Evolutionary conservation across 2,329 filamentous ascomycete genomes (phyloP), one percentile per base, ranked within the genome.

Genomic region (Clarireedia hainanense): DNA sequence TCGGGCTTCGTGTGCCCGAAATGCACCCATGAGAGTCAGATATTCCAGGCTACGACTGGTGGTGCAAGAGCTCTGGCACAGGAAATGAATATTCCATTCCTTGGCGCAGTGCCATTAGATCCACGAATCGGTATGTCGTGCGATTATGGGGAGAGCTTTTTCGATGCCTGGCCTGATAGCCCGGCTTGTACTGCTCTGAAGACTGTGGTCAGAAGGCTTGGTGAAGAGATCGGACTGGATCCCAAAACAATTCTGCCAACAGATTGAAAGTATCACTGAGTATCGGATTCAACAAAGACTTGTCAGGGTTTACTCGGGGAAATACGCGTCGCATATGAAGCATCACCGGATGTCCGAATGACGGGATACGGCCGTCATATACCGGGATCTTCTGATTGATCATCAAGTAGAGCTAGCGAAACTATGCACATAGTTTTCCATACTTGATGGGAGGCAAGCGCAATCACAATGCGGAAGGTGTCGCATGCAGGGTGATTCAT

Each of bases 81-180:
- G 69, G 92, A 97, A 71, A 90, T 92, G 79, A 81, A 80, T 1
- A 88, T 99, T 14, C 89, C 89, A 0, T 99, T 95, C 69, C 72
- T 99, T 26, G 94, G 94, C 0, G 81, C 88, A 12, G 91, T 99
- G 12, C 94, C 94, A 39, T 74, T 99, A 52, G 94, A 99, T 67
- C 92, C 94, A 3, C 78, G 92, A 60, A 96, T 99, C 63, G 89
- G 94, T 7, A 95, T 96, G 88, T 87, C 91, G 2, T 96, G 92
- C 68, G 94, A 99, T 71, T 96, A 89, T 71, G 94, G 95, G 5
- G 94, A 99, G 80, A 96, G 91, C 72, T 99, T 95, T 72, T 88
- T 97, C 67, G 91, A 97, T 67, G 86, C 84, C 24, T 99, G 90
- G 71, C 90, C 92, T 0, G 91, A 97, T 64, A 96, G 90, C 63